phyloP scores from a whole-genome alignment of 768 basidiomycete genomes.

The Gelatoporia subvermispora region DNA sequence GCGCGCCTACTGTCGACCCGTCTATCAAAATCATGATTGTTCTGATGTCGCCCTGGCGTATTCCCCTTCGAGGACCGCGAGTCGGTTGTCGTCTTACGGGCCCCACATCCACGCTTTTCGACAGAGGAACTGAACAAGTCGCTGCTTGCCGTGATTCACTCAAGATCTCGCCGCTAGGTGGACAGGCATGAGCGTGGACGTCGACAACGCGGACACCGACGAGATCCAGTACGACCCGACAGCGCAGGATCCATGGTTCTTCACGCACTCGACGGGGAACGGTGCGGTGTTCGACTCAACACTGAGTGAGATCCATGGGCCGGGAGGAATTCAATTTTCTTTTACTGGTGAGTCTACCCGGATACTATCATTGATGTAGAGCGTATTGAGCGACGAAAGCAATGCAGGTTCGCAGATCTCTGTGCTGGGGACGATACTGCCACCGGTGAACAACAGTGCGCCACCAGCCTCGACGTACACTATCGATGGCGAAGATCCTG shows the following conservation, averaged over 20 bases:
- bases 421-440: not conserved
- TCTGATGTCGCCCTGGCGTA: too few species aligned
- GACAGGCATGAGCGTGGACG: not conserved
- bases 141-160: too few species aligned
- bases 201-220: not conserved
- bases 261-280: not conserved
- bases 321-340: not conserved
- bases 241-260: not conserved
- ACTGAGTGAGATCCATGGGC: not conserved
- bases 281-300: not conserved
- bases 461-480: conserved; percentile 10
- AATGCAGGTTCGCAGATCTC: not conserved
- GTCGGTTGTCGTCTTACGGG: too few species aligned
- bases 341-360: not conserved
- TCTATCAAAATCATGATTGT: too few species aligned
- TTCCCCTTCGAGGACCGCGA: too few species aligned
- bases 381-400: too few species aligned
- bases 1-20: too few species aligned
- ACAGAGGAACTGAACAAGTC: too few species aligned
- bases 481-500: conserved; percentile 3
- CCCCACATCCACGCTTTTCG: too few species aligned
- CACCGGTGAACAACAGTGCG: not conserved
- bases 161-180: too few species aligned
- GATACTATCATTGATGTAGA: too few species aligned
- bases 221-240: not conserved